Evolutionary conservation across 306 rosid genomes (phyloP), one percentile per base, ranked within the genome.

Genomic region (Canavalia ensiformis): DNA sequence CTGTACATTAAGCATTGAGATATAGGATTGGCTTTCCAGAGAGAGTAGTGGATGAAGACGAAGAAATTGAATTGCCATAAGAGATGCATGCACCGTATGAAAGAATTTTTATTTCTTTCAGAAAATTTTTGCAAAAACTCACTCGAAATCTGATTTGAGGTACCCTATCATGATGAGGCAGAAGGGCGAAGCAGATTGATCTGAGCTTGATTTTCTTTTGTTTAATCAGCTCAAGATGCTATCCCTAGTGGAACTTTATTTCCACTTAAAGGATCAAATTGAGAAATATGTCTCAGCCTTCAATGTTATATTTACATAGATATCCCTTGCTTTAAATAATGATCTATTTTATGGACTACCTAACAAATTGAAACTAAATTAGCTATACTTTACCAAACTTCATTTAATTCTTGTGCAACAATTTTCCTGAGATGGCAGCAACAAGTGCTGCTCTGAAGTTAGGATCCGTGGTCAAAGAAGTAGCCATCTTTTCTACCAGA

Each of bases 401-500:
- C 12, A 74, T 66, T 67, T 54, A 83, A 82, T 80, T 81, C 42
- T 88, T 79, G 28, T 83, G 92, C 82, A 79, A 65, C 46, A 93
- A 76, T 72, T 87, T 92, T 79, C 99, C 99, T 9, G 98, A 93
- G 42, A 96, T 94, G 74, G 97, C 99, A 10, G 98, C 98, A 51
- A 90, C 91, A 51, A 96, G 90, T 68, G 98, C 98, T 82, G 94
- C 90, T 59, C 97, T 96, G 88, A 96, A 96, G 54, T 88, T 89
- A 58, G 99, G 99, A 79, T 96, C 99, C 18, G 89, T 96, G 25
- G 97, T 96, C 87, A 96, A 86, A 3, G 99, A 96, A 77, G 94
- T 84, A 44, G 98, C 98, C 99, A 96, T 96, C 81, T 93, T 97
- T 28, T 96, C 97, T 67, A 96, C 98, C 90, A 93, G 78, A 69